Evolutionary conservation across 2,329 filamentous ascomycete species (phyloP), one percentile per base, ranked within the genome.

Genomic region (Fusarium lateritium): DNA sequence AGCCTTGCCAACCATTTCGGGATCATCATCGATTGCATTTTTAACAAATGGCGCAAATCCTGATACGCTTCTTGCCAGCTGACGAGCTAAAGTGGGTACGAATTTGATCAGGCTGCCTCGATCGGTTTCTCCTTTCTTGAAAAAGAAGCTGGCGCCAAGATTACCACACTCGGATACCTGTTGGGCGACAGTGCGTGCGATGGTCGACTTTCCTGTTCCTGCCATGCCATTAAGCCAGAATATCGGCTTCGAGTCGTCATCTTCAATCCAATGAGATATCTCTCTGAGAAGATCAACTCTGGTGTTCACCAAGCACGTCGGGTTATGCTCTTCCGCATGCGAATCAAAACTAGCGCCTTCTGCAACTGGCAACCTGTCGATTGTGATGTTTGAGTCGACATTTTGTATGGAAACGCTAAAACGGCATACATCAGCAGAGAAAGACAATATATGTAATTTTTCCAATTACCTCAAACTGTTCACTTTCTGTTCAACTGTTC

Each of bases 121-220:
- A 56, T 80, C 77, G 5, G 49, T 66, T 45, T 80, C 78, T 4
- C 76, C 80, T 60, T 69, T 77, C 50, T 80, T 82, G 71, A 83
- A 84, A 71, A 83, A 83, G 63, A 84, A 84, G 42, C 75, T 80
- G 0, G 77, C 78, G 1, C 64, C 76, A 6, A 82, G 71, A 2
- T 22, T 6, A 0, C 43, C 15, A 3, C 10, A 7, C n/a, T 19
- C 19, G 4, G 13, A 15, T 5, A 65, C 26, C 0, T 10, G 15
- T 0, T 40, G 19, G 53, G 61, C 87, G 86, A 72, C 77, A 76
- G 71, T 81, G 74, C 78, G 75, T 2, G 69, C 75, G 8, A 82
- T 77, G 9, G 79, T 82, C 2, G 80, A 82, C 51, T 82, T 82
- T 3, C 80, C 79, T 1, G 78, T 81, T 2, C 80, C 79, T 2